These are phyloP conservation scores for Cupressus sempervirens DNA, from an alignment of 75 land plant species.

Conservation along the genomic window DNA sequence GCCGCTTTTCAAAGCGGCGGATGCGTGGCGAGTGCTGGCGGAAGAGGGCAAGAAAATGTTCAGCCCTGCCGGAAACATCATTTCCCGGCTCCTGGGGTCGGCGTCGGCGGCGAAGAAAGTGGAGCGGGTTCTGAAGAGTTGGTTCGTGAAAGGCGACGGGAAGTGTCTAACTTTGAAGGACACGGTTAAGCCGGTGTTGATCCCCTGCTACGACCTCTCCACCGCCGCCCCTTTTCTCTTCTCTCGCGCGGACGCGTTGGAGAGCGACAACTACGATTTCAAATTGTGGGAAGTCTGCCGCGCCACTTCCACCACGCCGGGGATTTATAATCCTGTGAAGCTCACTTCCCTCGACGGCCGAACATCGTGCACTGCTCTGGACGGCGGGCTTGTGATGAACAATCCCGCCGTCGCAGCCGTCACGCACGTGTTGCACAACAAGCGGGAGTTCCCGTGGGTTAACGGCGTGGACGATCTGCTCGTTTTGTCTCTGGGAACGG, in stretches of 20 bases:
- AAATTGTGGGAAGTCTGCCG: slow-evolving; percentile 78
- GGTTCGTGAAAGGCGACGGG: slow-evolving; percentile 45
- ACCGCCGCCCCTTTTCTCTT: slow-evolving; percentile 79
- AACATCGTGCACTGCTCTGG: slow-evolving; percentile 68
- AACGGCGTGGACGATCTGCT: slow-evolving; percentile 74
- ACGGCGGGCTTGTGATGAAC: slow-evolving; percentile 94
- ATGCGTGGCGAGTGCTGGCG: slow-evolving; percentile 38
- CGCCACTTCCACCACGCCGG: slow-evolving; percentile 83
- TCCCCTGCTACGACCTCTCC: slow-evolving; percentile 88
- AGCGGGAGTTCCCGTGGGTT: slow-evolving; percentile 70
- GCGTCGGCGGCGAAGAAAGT: slow-evolving; percentile 30
- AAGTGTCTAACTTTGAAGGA: slow-evolving; percentile 57
- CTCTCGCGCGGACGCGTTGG: slow-evolving; percentile 72
- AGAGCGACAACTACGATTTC: slow-evolving; percentile 72
- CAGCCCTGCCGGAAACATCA: slow-evolving; percentile 9
- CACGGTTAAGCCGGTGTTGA: slow-evolving; percentile 74
- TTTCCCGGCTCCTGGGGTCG: slow-evolving; percentile 29
- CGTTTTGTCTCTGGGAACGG: slow-evolving; percentile 86
- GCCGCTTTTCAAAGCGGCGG: slow-evolving; percentile 51
- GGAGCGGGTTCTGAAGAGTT: slow-evolving; percentile 46
- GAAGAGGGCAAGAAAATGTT: slow-evolving; percentile 38
- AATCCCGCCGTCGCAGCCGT: slow-evolving; percentile 92
- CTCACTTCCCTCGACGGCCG: slow-evolving; percentile 71
- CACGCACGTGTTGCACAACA: slow-evolving; percentile 86
- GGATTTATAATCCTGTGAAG: slow-evolving; percentile 47